Evolutionary conservation across 768 basidiomycete species (phyloP), one percentile per base, ranked within the genome.

Genomic region (Tricholoma furcatifolium): DNA sequence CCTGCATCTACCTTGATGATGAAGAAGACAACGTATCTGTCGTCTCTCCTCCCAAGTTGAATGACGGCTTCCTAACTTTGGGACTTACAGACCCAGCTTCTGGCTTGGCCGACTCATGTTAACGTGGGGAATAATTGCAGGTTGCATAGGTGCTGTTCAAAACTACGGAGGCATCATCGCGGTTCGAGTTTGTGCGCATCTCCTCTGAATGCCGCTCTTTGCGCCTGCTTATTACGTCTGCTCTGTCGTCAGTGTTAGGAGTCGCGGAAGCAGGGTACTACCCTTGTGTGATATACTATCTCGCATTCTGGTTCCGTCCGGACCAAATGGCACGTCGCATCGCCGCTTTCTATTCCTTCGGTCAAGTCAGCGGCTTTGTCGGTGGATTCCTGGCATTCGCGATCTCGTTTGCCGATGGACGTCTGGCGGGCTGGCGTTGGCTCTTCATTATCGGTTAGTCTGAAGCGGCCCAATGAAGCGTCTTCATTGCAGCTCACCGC

Each of bases 201-300:
- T 6, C 1, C n/a, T 6, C 10, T 15, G 6, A 9, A 20, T 14
- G 5, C 2, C 14, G 8, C 32, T 15, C 11, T 12, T 12, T n/a
- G 4, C 7, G 27, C 27, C 27, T 27, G 4, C 7, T 27, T 27
- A 27, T 7, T 7, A 17, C n/a, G 27, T 23, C 10, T 31, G 50
- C 23, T 44, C 38, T 14, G 41, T 46, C 8, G 36, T 23, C 17
- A 57, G 56, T 57, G n/a, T 44, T 54, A 2, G 56, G 56, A 53
- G 52, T 43, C 6, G 56, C 56, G n/a, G 56, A 57, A 50, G 56
- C 56, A 12, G 56, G 56, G n/a, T 57, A 57, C 40, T 57, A 53
- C 43, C 56, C 56, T n/a, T 51, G 52, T 36, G 30, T 57, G 12
- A 57, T 57, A 8, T 57, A 57, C 27, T 57, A 57, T 27, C 56